Percentiles rank a stretch among this genome's conserved stretches.
These are phyloP conservation scores for Suillus hirtellus DNA, from an alignment of 768 basidiomycete species.

Conservation along the genomic window DNA sequence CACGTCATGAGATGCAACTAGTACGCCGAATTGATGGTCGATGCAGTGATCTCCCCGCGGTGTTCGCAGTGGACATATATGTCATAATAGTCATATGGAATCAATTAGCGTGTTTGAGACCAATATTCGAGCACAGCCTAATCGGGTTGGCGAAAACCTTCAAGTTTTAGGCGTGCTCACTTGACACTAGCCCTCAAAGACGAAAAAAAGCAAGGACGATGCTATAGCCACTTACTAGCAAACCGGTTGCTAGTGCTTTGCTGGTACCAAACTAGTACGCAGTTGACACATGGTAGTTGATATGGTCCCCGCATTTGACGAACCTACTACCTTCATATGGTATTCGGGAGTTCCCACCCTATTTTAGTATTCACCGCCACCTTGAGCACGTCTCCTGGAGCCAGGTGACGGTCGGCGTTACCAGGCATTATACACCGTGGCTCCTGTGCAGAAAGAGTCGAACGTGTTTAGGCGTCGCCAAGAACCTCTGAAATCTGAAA, in stretches of 20 bases:
- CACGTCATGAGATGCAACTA: not conserved
- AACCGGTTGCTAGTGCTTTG: not conserved
- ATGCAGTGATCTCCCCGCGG: not conserved
- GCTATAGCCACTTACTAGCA: not conserved
- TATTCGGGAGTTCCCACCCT: not conserved
- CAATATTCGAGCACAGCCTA: not conserved
- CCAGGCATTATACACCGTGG: not conserved
- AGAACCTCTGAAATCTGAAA: not conserved
- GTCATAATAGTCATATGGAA: not conserved
- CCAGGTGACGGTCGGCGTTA: not conserved
- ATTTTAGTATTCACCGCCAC: not conserved
- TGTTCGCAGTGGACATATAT: not conserved
- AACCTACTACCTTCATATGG: not conserved
- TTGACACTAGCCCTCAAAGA: not conserved
- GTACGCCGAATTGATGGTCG: not conserved
- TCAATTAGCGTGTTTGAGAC: not conserved
- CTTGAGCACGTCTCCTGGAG: not conserved
- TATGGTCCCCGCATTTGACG: not conserved
- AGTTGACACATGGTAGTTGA: not conserved
- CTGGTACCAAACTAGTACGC: not conserved
- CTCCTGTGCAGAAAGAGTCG: not conserved
- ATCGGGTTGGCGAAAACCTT: not conserved
- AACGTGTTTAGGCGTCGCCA: not conserved
- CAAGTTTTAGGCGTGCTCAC: not conserved
- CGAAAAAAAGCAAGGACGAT: not conserved